Evolutionary conservation across 1,139 yeast species (phyloP), one percentile per base, ranked within the genome.

Genomic region (Diutina rugosa): DNA sequence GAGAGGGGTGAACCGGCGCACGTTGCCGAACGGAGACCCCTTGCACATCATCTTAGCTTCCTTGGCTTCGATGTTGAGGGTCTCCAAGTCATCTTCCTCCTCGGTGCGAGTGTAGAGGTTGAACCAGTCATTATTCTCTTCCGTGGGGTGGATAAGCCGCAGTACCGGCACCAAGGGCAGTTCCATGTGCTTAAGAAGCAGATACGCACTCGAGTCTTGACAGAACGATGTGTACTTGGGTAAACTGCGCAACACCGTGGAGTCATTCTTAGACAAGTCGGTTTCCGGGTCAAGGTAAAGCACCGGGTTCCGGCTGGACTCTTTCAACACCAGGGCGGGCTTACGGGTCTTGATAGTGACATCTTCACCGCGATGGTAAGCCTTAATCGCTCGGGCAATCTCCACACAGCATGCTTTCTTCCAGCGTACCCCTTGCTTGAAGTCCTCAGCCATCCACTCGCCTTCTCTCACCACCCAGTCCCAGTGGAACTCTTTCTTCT

Each of bases 391-490:
- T 58, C 81, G 83, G 0, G 97, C 85, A 41, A 91, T 72, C 51
- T 78, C 75, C 12, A 81, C 79, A 65, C 95, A 87, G 57, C 86
- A 79, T 0, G 90, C 87, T 59, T 82, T 72, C 66, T 86, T 88
- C 64, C 78, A 81, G 65, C 87, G 85, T 26, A 81, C 67, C 46
- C 82, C 85, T 66, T 90, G 96, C 58, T 77, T 80, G 63, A 86
- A 86, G 66, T 90, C 97, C 6, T 79, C 77, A 7, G 90, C 81
- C 84, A 90, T 77, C 97, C 97, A 90, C 61, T 81, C 81, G 63
- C 83, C 88, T 67, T 93, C 99, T 49, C 82, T 81, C n/a, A 93
- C 60, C 48, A 91, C 61, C 60, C 77, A 71, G 63, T 87, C 93
- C 90, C 95, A 84, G 61, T 87, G 90, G 4, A 84, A 72, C 44